Evolutionary conservation across 2,329 filamentous ascomycete genomes (phyloP), one percentile per base, ranked within the genome.

Genomic region (Cladosporium sp.): DNA sequence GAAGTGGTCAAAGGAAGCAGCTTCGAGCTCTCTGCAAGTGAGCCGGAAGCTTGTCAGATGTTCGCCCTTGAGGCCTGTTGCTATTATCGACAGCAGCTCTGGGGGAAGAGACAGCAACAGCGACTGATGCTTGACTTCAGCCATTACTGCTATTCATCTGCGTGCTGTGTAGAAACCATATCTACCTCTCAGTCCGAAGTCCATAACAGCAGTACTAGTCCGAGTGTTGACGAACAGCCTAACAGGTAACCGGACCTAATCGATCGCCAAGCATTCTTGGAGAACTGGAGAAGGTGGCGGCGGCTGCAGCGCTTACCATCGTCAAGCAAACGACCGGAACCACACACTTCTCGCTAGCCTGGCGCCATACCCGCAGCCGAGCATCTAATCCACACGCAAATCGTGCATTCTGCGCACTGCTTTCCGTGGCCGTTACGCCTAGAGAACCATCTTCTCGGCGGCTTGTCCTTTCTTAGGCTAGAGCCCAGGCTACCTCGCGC

Each of bases 391-490:
- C 30, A 55, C 40, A 28, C 30, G 25, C 30, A 22, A 38, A 37
- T 22, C 28, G 17, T 30, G 11, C 20, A 34, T 15, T 34, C 39
- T 36, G 20, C 49, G 54, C 54, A 56, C 42, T 45, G 54, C 42
- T 28, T 30, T 22, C 54, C 42, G 40, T 40, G 34, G 28, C 30
- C 40, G 54, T 39, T 12, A 38, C 43, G 42, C 42, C 54, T 22
- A 39, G 22, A 39, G 30, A 56, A 22, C 34, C 42, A 37, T 19
- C 28, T 25, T 19, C 20, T 38, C 42, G 42, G 42, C 47, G 42
- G 34, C 34, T 38, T 56, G 40, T 56, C 36, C 54, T 25, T 49
- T 56, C 43, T 42, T 28, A 38, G 54, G 42, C 42, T 56, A 56
- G 38, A 49, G 51, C 42, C 38, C 30, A 17, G 45, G 19, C 52